These are phyloP conservation scores for Suillus subluteus DNA, from an alignment of 768 basidiomycete genomes.

Conservation along the genomic window DNA sequence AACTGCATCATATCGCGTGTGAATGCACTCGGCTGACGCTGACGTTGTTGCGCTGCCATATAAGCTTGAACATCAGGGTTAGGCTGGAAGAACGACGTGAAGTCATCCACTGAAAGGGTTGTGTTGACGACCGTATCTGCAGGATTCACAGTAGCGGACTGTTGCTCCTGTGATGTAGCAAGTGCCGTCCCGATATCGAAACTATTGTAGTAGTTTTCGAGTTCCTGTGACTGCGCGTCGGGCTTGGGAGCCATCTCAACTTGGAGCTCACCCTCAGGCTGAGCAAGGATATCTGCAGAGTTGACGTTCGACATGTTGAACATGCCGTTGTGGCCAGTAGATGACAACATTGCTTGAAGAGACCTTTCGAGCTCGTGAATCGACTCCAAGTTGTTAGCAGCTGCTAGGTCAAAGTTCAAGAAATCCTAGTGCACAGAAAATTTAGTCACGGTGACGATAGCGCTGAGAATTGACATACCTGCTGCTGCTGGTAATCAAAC, in stretches of 20 bases:
- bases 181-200: constrained; percentile 21
- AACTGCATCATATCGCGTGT: constrained; percentile 40
- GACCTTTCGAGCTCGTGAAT: constrained; percentile 14
- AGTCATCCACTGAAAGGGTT: constrained; percentile 14
- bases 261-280: constrained; percentile 43
- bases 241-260: constrained; percentile 26
- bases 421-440: constrained; percentile 11
- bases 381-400: constrained; percentile 11
- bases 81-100: constrained; percentile 26
- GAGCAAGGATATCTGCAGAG: constrained; percentile 30
- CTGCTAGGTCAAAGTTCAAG: constrained; percentile 20
- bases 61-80: constrained; percentile 22
- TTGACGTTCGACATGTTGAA: constrained; percentile 42
- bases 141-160: background rate
- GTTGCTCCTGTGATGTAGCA: background rate
- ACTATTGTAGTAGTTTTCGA: constrained; percentile 25
- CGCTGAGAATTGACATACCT: constrained; percentile 17
- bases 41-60: constrained; percentile 15
- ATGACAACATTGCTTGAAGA: constrained; percentile 35
- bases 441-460: constrained; percentile 4
- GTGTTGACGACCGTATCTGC: constrained; percentile 16
- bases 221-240: constrained; percentile 8
- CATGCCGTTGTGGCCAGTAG: constrained; percentile 36
- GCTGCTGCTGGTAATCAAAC: constrained; percentile 14
- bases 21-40: constrained; percentile 23